Percentiles rank a stretch among this genome's conserved stretches.
These are phyloP conservation scores for Thraustochytrium sp. DNA, from an alignment of 352 stramenopile species.

Conservation along the genomic window DNA sequence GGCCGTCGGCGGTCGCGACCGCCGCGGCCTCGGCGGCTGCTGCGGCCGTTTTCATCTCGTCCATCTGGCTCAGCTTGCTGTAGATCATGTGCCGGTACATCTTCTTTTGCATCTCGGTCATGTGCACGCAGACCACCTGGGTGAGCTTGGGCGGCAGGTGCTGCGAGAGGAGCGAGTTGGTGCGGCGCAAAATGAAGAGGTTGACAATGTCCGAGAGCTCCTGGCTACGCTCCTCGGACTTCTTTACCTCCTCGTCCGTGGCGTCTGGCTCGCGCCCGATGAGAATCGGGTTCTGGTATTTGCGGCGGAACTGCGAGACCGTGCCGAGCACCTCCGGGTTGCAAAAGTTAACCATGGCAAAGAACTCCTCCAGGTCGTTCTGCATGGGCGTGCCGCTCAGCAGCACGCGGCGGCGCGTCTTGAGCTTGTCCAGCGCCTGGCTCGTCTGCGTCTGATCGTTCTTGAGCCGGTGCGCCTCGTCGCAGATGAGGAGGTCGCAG, in stretches of 20 bases:
- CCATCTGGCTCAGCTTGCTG: conserved; percentile 61
- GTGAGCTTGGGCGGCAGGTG: conserved; percentile 96
- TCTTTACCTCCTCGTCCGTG: conserved; percentile 57
- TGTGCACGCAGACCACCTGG: conserved; percentile 94
- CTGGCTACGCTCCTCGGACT: conserved; percentile 51
- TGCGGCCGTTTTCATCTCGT: neutral
- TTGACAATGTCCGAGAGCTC: conserved; percentile 94
- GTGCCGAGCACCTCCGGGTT: conserved; percentile 69
- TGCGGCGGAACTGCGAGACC: conserved; percentile 81
- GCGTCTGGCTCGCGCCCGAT: conserved; percentile 78
- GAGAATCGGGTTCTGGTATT: conserved; percentile 75
- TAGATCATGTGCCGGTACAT: conserved; percentile 92
- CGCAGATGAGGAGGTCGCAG: conserved; percentile 95
- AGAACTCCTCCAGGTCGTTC: conserved; percentile 98
- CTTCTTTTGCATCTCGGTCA: conserved; percentile 89
- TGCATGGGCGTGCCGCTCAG: conserved; percentile 96
- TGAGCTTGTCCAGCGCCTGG: conserved; percentile 61
- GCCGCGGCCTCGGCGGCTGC: neutral
- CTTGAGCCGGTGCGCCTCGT: conserved; percentile 97
- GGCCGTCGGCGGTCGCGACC: neutral
- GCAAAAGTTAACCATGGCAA: conserved; percentile 84
- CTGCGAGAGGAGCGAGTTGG: conserved; percentile 97
- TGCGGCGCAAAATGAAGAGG: conserved; percentile 93
- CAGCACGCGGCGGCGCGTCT: conserved; percentile 82
- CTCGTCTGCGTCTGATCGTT: conserved; percentile 91